Base-by-base conservation (phyloP, 176 grass and related monocot genomes). In the Paspalum vaginatum region DNA sequence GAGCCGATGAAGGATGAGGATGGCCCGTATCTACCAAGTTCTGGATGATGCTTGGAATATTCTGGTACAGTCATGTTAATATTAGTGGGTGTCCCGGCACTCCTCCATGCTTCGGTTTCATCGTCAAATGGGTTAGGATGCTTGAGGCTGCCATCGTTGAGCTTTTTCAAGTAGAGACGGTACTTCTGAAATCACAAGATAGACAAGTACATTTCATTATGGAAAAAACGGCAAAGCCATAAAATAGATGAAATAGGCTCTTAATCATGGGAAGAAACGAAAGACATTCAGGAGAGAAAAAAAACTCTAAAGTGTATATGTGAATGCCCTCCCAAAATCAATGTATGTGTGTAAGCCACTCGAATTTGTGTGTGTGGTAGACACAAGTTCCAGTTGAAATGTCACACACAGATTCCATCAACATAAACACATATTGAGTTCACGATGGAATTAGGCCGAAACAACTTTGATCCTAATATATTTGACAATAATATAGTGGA, bases 131-230 rank as follows among this genome's bases (percentile, higher is more conserved):
- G 41, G 61, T 76, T 60, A 37, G 74, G 14, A 3, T 62, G 39
- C 10, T 10, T 68, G 43, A 54, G 7, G 43, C 62, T 61, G 9
- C 46, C 25, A 32, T 25, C 20, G 32, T 5, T 76, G 54, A 93
- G 5, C 49, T 85, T 91, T 74, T 62, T 91, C 22, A 91, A 63
- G 57, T 60, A 91, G 0, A 89, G 18, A 7, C 89, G 50, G 16
- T 97, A 97, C 39, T 93, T 93, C 91, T 97, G 91, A 82, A 89
- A 76, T 44, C 38, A 89, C 3, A 82, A 68, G 47, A 52, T 4
- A 72, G 32, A 39, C 49, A 74, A 76, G 11, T 75, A 76, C 8
- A 47, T 47, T 47, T 77, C 7, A 2, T 62, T 77, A 16, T 32
- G 44, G 4, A 22, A 18, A 41, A 44, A 74, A 9, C 24, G 41